phyloP scores from a whole-genome alignment of 306 rosid genomes.

The Lathyrus sativus region DNA sequence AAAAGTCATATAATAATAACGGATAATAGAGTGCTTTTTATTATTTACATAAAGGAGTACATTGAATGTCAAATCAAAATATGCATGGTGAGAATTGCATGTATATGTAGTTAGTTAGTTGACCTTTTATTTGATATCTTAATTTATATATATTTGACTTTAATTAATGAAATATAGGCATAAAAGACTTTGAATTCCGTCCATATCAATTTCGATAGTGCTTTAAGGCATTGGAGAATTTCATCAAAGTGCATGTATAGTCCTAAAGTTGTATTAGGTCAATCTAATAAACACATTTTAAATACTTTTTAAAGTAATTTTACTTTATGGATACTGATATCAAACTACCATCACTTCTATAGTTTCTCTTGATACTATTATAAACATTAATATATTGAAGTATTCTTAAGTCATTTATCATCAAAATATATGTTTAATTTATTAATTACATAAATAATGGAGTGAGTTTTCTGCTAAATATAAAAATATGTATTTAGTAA shows the following conservation, averaged over 20 bases:
- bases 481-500: too few relatives aligned
- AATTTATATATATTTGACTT: not conserved
- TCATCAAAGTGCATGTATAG: constrained; percentile 6
- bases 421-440: too few relatives aligned
- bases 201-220: constrained; percentile 18
- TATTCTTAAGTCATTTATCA: too few relatives aligned
- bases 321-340: too few relatives aligned
- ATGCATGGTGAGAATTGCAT: constrained; percentile 13
- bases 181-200: not conserved
- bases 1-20: constrained; percentile 8
- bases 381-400: too few relatives aligned
- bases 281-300: not conserved
- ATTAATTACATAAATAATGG: too few relatives aligned
- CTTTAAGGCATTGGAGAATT: not conserved
- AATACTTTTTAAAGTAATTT: not conserved
- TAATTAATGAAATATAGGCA: not conserved
- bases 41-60: constrained; percentile 14
- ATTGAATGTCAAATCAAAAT: constrained; percentile 23
- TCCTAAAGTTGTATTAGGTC: not conserved
- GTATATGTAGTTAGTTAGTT: not conserved
- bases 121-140: constrained; percentile 9
- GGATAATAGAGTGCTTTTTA: constrained; percentile 8
- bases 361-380: too few relatives aligned
- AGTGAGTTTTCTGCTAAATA: too few relatives aligned
- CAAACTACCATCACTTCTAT: too few relatives aligned